These are phyloP conservation scores for Curvularia lunata DNA, from an alignment of 2,329 filamentous ascomycete genomes.

Conservation along the genomic window DNA sequence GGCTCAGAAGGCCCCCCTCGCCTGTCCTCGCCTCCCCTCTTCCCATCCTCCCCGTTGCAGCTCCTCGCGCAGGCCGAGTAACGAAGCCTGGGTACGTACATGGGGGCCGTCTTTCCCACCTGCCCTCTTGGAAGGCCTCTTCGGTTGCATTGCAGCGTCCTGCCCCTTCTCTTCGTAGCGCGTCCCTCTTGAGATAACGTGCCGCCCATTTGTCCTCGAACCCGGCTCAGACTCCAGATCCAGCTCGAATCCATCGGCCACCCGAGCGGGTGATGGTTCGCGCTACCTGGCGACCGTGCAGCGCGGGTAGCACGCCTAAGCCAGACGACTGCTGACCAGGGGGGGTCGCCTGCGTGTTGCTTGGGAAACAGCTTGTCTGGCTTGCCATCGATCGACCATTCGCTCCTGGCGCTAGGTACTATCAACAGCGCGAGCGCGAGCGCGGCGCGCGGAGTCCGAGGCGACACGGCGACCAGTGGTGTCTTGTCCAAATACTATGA, in stretches of 20 bases:
- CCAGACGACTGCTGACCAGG: slow-evolving; percentile 7
- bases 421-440: background rate
- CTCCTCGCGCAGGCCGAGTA: background rate
- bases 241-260: slow-evolving; percentile 26
- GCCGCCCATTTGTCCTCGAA: slow-evolving; percentile 22
- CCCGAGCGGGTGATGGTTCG: slow-evolving; percentile 42
- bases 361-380: slow-evolving; percentile 17
- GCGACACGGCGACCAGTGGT: slow-evolving; percentile 5
- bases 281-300: slow-evolving; percentile 40
- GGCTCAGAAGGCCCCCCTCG: background rate
- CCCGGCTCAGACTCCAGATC: slow-evolving; percentile 15
- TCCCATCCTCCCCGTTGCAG: slow-evolving; percentile 1
- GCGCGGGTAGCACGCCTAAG: slow-evolving; percentile 29
- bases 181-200: slow-evolving; percentile 25
- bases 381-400: slow-evolving; percentile 6
- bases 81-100: background rate
- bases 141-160: slow-evolving; percentile 19
- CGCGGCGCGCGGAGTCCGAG: background rate
- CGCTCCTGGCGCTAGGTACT: background rate
- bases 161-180: slow-evolving; percentile 21
- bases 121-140: slow-evolving; percentile 35
- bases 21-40: background rate
- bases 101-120: slow-evolving; percentile 24
- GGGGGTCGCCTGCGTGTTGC: slow-evolving; percentile 4
- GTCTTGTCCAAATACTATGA: background rate